These are phyloP conservation scores for Neurospora sp. DNA, from an alignment of 495 filamentous ascomycete species.

Conservation along the genomic window DNA sequence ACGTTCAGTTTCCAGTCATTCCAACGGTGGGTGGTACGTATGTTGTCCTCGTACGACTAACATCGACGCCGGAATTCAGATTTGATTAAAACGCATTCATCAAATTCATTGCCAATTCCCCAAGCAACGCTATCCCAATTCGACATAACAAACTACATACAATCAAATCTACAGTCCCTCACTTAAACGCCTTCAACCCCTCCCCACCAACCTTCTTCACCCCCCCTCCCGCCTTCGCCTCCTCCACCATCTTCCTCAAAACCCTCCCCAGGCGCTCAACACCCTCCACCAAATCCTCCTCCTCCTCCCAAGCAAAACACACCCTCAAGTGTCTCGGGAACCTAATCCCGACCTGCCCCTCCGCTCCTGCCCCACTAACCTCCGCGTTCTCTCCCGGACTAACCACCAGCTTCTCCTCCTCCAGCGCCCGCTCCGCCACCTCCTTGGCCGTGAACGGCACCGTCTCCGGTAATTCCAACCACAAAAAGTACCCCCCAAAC, in stretches of 20 bases:
- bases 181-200: background rate
- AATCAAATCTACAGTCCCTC: background rate
- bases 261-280: slow-evolving; percentile 50
- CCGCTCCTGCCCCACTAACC: slow-evolving; percentile 45
- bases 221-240: background rate
- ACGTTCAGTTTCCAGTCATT: too few species aligned
- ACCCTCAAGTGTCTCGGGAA: slow-evolving; percentile 52
- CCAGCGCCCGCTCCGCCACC: slow-evolving; percentile 43
- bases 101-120: background rate
- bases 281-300: slow-evolving; percentile 56
- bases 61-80: too few species aligned
- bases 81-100: background rate
- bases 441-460: slow-evolving; percentile 34
- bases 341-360: slow-evolving; percentile 24
- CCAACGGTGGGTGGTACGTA: too few species aligned
- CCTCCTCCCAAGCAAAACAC: slow-evolving; percentile 69
- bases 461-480: slow-evolving; percentile 52
- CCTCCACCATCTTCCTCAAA: slow-evolving; percentile 13
- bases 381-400: slow-evolving; percentile 57
- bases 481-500: slow-evolving; percentile 74
- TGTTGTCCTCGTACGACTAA: too few species aligned
- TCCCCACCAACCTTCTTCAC: background rate
- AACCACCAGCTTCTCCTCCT: slow-evolving; percentile 51
- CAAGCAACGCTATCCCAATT: background rate
- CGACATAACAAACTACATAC: background rate